Conservation (phyloP, 2,329 filamentous ascomycete genomes). For the Aspergillus sp. region DNA sequence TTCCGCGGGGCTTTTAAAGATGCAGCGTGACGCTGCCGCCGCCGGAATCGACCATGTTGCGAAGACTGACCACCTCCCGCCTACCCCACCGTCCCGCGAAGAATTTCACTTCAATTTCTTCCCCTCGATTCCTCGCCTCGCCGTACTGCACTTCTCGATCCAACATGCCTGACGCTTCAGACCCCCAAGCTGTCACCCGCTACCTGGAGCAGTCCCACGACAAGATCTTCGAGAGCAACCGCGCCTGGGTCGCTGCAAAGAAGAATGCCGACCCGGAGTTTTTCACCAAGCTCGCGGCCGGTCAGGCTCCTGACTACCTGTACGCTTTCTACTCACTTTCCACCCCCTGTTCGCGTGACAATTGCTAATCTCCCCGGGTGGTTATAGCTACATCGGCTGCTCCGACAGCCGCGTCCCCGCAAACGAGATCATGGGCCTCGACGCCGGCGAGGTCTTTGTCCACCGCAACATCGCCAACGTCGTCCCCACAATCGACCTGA, state of each 20-base stretch:
- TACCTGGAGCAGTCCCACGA: conserved; percentile 59
- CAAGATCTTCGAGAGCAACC: conserved; percentile 71
- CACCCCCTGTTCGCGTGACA: not conserved
- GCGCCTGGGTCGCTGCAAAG: conserved; percentile 67
- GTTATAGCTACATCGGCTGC: conserved; percentile 41
- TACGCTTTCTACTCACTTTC: conserved; percentile 5
- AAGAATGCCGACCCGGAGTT: conserved; percentile 61
- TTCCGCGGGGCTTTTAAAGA: conserved; percentile 5
- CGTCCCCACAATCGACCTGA: conserved; percentile 36
- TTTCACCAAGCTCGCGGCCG: conserved; percentile 66
- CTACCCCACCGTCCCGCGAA: not conserved
- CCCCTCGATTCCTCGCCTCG: not conserved
- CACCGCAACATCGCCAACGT: conserved; percentile 42
- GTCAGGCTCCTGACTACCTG: conserved; percentile 72
- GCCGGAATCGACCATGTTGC: conserved; percentile 1
- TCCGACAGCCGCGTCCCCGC: conserved; percentile 38
- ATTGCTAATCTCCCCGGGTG: not conserved
- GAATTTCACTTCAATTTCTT: not conserved
- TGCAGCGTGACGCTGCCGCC: not conserved
- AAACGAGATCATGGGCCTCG: conserved; percentile 39
- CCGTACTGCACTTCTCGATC: not conserved
- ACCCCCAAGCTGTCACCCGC: conserved; percentile 9
- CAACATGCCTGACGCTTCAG: conserved; percentile 1
- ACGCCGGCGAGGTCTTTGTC: conserved; percentile 39
- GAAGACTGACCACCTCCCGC: not conserved